phyloP scores from a whole-genome alignment of 768 basidiomycete species.

The Tricholoma saponaceum region DNA sequence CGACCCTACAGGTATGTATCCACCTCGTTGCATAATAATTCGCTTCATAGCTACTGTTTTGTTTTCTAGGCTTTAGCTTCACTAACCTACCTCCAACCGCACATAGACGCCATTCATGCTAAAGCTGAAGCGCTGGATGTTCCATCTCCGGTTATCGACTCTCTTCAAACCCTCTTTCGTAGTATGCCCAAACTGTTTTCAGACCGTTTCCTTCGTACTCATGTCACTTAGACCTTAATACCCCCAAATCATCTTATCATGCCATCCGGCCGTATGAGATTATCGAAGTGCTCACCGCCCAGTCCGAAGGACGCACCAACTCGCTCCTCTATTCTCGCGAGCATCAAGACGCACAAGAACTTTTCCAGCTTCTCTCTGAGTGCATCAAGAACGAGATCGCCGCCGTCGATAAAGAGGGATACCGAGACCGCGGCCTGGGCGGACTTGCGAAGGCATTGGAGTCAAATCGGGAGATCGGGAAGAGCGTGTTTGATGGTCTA shows the following conservation, averaged over 20 bases:
- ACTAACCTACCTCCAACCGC: slow-evolving; percentile 72
- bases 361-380: slow-evolving; percentile 93
- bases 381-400: slow-evolving; percentile 82
- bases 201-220: background rate
- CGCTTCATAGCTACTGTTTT: background rate
- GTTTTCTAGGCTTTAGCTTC: slow-evolving; percentile 78
- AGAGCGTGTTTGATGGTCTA: slow-evolving; percentile 84
- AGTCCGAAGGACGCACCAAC: slow-evolving; percentile 47
- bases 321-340: slow-evolving; percentile 83
- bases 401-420: slow-evolving; percentile 67
- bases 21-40: slow-evolving; percentile 13
- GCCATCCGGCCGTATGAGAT: slow-evolving; percentile 72
- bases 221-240: slow-evolving; percentile 52
- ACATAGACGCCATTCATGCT: slow-evolving; percentile 70
- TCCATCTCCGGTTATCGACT: slow-evolving; percentile 83
- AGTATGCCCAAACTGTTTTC: slow-evolving; percentile 37
- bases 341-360: slow-evolving; percentile 97
- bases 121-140: slow-evolving; percentile 79
- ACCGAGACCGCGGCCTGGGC: slow-evolving; percentile 68
- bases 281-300: slow-evolving; percentile 61
- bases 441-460: slow-evolving; percentile 31
- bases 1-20: slow-evolving; percentile 72
- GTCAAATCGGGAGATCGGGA: slow-evolving; percentile 37
- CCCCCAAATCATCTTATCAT: slow-evolving; percentile 49
- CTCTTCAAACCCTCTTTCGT: slow-evolving; percentile 65